Evolutionary conservation across 2,329 filamentous ascomycete genomes (phyloP).

Genomic region (Tolypocladium pustulatum): DNA sequence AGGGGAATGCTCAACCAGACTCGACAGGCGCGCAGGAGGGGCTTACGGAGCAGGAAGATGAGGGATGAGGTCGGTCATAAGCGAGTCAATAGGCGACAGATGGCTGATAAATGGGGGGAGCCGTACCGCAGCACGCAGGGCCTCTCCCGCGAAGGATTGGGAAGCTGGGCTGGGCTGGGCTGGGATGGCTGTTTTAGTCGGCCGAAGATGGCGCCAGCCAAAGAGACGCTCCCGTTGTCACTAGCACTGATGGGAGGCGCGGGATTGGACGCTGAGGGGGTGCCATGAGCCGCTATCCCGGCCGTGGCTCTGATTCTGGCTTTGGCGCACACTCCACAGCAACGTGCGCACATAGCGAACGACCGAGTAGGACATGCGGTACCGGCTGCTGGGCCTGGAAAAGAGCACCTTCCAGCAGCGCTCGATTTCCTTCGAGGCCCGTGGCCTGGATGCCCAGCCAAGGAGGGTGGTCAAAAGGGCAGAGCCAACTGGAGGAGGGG

Average conservation of each 20-base stretch:
- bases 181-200: background rate
- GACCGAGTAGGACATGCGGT: background rate
- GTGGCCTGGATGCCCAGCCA: background rate
- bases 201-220: slow-evolving; percentile 1
- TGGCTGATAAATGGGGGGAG: background rate
- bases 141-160: background rate
- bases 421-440: background rate
- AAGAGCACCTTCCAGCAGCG: background rate
- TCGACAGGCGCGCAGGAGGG: background rate
- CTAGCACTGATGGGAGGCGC: background rate
- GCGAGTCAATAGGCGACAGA: background rate
- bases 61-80: background rate
- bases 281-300: background rate
- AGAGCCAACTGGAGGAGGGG: background rate
- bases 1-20: background rate
- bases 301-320: background rate
- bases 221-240: background rate
- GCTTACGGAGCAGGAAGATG: background rate
- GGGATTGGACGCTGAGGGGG: background rate
- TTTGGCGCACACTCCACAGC: background rate
- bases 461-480: background rate
- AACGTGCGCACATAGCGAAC: background rate
- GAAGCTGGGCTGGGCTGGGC: background rate
- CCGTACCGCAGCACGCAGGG: background rate
- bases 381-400: background rate